phyloP scores from a whole-genome alignment of 2,329 filamentous ascomycete genomes.

The Escovopsis sp. region DNA sequence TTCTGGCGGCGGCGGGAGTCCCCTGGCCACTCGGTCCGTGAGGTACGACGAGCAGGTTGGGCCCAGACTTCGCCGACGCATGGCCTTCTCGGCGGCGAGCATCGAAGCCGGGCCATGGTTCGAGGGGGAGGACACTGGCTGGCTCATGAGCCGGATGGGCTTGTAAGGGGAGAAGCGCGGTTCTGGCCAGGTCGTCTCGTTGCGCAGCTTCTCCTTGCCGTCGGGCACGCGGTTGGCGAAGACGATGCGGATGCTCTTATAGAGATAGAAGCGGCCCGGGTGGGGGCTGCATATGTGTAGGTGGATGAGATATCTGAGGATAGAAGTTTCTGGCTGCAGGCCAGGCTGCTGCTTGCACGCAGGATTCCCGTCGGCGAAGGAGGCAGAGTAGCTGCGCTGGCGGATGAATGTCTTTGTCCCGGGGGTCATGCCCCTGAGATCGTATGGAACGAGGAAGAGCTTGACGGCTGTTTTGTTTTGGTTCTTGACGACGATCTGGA shows the following conservation, averaged over 20 bases:
- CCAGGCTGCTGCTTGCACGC: conserved; percentile 10
- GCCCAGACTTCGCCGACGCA: conserved; percentile 41
- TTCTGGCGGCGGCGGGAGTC: too few relatives aligned
- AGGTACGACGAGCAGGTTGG: too few relatives aligned
- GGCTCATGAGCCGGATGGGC: conserved; percentile 38
- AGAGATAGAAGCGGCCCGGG: conserved; percentile 72
- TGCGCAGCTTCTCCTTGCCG: conserved; percentile 80
- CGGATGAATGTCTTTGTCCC: conserved; percentile 93
- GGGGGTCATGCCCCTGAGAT: conserved; percentile 79
- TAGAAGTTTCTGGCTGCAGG: conserved; percentile 39
- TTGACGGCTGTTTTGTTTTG: conserved; percentile 97
- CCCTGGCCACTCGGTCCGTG: too few relatives aligned
- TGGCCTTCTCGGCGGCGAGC: conserved; percentile 43
- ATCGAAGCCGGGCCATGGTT: conserved; percentile 31
- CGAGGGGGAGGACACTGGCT: conserved; percentile 14
- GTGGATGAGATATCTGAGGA: conserved; percentile 79
- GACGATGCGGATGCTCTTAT: conserved; percentile 84
- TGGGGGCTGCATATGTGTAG: conserved; percentile 82
- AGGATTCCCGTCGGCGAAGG: conserved; percentile 55
- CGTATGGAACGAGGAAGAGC: conserved; percentile 85
- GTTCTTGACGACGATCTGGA: conserved; percentile 96
- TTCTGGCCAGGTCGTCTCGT: conserved; percentile 79
- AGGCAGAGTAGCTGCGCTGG: conserved; percentile 81
- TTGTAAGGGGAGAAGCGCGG: conserved; percentile 80
- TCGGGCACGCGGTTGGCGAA: conserved; percentile 95